Evolutionary conservation across 2,329 filamentous ascomycete species (phyloP).

Genomic region (Plectosphaerella plurivora): DNA sequence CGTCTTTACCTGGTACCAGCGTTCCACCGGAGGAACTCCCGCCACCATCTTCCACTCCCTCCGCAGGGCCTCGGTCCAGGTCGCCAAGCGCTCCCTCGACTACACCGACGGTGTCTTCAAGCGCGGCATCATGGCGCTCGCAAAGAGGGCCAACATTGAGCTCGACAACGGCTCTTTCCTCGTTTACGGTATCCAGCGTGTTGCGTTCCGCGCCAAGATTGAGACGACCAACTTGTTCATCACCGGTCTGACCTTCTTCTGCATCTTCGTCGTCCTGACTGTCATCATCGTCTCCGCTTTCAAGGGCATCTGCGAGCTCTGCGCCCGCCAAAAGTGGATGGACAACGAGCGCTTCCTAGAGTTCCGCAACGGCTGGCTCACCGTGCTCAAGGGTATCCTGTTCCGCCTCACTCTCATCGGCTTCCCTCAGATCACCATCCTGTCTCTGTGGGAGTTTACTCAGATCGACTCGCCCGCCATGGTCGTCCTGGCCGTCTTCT

Average conservation of each 20-base stretch:
- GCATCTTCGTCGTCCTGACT: conserved; percentile 74
- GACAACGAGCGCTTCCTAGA: conserved; percentile 83
- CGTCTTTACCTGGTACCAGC: conserved; percentile 94
- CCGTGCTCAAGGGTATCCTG: conserved; percentile 87
- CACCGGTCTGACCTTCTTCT: conserved; percentile 86
- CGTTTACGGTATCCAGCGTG: conserved; percentile 81
- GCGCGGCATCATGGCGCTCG: conserved; percentile 38
- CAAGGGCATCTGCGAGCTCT: conserved; percentile 75
- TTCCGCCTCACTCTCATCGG: conserved; percentile 89
- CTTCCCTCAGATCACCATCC: conserved; percentile 83
- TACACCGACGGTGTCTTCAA: conserved; percentile 32
- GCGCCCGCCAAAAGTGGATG: conserved; percentile 71
- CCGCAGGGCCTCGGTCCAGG: conserved; percentile 71
- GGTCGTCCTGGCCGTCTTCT: conserved; percentile 82
- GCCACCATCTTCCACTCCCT: conserved; percentile 73
- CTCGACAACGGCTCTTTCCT: conserved; percentile 51
- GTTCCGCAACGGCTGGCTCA: conserved; percentile 92
- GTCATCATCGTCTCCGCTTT: conserved; percentile 70
- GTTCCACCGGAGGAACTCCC: conserved; percentile 82
- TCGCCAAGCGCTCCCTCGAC: conserved; percentile 60
- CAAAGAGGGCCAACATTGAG: conserved; percentile 51
- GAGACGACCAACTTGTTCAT: conserved; percentile 91
- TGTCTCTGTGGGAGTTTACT: conserved; percentile 92
- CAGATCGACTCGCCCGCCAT: conserved; percentile 79
- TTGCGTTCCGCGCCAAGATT: conserved; percentile 80